Conservation (phyloP, 2,329 filamentous ascomycete species). For the Aspergillus ochraceus region DNA sequence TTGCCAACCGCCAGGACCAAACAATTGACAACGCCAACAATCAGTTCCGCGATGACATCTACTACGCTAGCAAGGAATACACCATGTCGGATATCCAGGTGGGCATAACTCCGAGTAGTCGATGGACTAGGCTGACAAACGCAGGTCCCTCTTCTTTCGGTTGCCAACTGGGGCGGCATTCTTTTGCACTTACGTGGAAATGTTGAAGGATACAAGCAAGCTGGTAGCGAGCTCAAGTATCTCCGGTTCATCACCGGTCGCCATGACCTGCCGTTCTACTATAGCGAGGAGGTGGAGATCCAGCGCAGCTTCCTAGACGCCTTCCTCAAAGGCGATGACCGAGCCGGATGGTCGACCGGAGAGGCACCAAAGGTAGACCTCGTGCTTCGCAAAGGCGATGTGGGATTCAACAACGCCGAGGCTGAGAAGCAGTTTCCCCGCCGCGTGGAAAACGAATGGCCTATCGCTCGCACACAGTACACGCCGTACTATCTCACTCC, state of each 20-base stretch:
- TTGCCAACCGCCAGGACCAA: slow-evolving; percentile 42
- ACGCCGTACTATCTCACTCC: slow-evolving; percentile 61
- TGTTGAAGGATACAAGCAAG: slow-evolving; percentile 63
- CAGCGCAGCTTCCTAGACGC: slow-evolving; percentile 69
- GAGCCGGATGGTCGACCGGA: slow-evolving; percentile 46
- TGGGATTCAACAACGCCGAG: slow-evolving; percentile 65
- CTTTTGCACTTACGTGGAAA: slow-evolving; percentile 69
- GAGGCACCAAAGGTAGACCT: slow-evolving; percentile 62
- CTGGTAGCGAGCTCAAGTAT: slow-evolving; percentile 67
- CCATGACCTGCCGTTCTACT: slow-evolving; percentile 73
- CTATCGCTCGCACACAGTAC: slow-evolving; percentile 65
- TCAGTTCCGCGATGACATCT: slow-evolving; percentile 61
- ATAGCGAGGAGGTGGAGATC: slow-evolving; percentile 65
- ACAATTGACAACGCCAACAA: slow-evolving; percentile 50
- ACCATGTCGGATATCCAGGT: slow-evolving; percentile 65
- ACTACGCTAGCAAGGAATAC: slow-evolving; percentile 67
- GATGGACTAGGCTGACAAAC: neutral
- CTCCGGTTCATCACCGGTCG: slow-evolving; percentile 68
- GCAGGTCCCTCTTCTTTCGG: slow-evolving; percentile 57
- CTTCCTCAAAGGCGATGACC: slow-evolving; percentile 68
- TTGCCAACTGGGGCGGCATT: slow-evolving; percentile 72
- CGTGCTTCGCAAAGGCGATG: slow-evolving; percentile 64
- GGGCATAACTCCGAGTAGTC: neutral
- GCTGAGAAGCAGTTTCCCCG: slow-evolving; percentile 58
- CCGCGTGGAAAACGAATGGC: slow-evolving; percentile 64